Conservation (phyloP, 768 basidiomycete genomes). For the Tricholoma flavovirens region DNA sequence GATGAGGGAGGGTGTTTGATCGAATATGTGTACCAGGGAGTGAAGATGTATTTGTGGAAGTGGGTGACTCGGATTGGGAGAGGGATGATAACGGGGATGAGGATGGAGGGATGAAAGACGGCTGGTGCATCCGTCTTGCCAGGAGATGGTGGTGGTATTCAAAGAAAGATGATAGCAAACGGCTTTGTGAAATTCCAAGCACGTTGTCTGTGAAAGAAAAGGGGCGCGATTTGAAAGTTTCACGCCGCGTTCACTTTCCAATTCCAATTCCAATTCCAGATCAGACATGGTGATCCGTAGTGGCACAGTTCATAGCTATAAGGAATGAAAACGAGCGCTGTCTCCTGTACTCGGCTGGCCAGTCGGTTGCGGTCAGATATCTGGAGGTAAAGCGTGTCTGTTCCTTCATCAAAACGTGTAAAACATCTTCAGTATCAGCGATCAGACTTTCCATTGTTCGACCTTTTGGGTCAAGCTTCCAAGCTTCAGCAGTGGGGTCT, state of each 20-base stretch:
- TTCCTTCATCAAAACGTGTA: neutral
- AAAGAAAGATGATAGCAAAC: neutral
- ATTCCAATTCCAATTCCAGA: neutral
- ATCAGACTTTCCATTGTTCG: neutral
- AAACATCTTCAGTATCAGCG: neutral
- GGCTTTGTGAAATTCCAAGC: neutral
- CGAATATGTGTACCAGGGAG: neutral
- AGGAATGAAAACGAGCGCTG: neutral
- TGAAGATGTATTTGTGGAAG: neutral
- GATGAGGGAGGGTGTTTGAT: constrained; percentile 13
- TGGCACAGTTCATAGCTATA: neutral
- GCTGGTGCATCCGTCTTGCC: neutral
- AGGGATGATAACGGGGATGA: neutral
- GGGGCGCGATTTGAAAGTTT: neutral
- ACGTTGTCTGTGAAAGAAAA: constrained; percentile 1
- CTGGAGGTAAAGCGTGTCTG: neutral
- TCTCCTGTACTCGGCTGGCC: neutral
- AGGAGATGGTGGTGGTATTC: neutral
- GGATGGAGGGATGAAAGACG: neutral
- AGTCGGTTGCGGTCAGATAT: neutral
- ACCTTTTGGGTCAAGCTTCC: neutral
- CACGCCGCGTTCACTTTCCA: neutral
- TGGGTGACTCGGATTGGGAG: neutral
- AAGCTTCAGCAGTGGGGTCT: too few relatives aligned
- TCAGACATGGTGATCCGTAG: neutral